A percentile compares a stretch with the other conserved stretches of the same genome.
phyloP scores from a whole-genome alignment of 2,329 filamentous ascomycete genomes.

The Fusarium clavum region DNA sequence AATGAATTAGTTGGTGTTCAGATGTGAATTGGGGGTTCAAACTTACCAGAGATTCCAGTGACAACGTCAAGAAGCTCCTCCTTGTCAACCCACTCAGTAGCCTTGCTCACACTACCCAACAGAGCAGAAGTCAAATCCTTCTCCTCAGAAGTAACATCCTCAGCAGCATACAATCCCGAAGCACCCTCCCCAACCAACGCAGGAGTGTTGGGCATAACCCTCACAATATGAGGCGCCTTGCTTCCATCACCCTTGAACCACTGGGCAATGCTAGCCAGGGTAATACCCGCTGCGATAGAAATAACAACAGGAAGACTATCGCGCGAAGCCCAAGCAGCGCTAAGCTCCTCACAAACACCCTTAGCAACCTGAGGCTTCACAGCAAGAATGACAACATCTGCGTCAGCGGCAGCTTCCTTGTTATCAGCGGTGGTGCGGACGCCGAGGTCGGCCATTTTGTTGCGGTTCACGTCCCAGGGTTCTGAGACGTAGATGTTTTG shows the following conservation, averaged over 20 bases:
- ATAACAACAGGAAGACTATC: conserved; percentile 57
- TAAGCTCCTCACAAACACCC: conserved; percentile 60
- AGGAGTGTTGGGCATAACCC: conserved; percentile 66
- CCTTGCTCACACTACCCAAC: conserved; percentile 60
- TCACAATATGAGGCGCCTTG: conserved; percentile 57
- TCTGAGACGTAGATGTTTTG: conserved; percentile 61
- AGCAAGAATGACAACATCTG: conserved; percentile 61
- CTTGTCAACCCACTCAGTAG: conserved; percentile 61
- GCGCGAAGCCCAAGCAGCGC: conserved; percentile 52
- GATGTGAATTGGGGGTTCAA: rapidly evolving
- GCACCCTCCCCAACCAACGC: conserved; percentile 63
- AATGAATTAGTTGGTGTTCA: background rate
- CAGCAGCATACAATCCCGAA: conserved; percentile 59
- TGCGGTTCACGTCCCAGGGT: conserved; percentile 65
- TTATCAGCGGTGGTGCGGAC: conserved; percentile 61
- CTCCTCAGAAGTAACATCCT: conserved; percentile 56
- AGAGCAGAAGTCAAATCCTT: conserved; percentile 57
- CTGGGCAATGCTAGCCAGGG: conserved; percentile 55
- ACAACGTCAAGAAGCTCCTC: conserved; percentile 64
- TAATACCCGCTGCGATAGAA: conserved; percentile 63
- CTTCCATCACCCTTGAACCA: conserved; percentile 57
- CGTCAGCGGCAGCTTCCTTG: conserved; percentile 56
- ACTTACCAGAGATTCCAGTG: conserved; percentile 61
- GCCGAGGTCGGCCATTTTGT: conserved; percentile 60
- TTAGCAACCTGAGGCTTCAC: conserved; percentile 65